Evolutionary conservation across 352 stramenopile genomes (phyloP).

Genomic region (Pythium brachiatum): DNA sequence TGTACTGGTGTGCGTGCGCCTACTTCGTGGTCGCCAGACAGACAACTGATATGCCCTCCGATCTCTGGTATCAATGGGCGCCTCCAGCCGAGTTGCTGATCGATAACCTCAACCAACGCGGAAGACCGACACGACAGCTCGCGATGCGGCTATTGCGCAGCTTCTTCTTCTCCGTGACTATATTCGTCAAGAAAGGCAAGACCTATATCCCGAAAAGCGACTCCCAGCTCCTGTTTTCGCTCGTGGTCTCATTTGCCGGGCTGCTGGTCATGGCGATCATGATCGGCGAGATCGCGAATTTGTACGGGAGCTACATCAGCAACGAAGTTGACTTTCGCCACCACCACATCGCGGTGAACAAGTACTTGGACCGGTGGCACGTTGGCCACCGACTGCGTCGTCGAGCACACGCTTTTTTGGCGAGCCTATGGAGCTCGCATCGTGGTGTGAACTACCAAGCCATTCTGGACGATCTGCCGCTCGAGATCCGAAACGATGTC

Average conservation of each 20-base stretch:
- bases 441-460: slow-evolving; percentile 54
- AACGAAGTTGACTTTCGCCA: slow-evolving; percentile 68
- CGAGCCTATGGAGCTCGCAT: slow-evolving; percentile 56
- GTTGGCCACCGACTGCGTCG: slow-evolving; percentile 36
- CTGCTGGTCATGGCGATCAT: slow-evolving; percentile 49
- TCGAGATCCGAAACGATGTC: slow-evolving; percentile 47
- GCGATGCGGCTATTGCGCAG: slow-evolving; percentile 37
- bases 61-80: slow-evolving; percentile 41
- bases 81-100: slow-evolving; percentile 25
- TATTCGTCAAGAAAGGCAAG: slow-evolving; percentile 46
- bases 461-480: slow-evolving; percentile 54
- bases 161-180: slow-evolving; percentile 45
- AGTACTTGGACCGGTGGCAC: slow-evolving; percentile 46
- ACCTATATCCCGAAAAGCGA: slow-evolving; percentile 30
- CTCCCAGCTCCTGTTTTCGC: slow-evolving; percentile 36
- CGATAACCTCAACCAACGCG: neutral
- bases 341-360: slow-evolving; percentile 49
- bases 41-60: slow-evolving; percentile 2
- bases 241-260: slow-evolving; percentile 39
- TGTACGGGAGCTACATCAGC: slow-evolving; percentile 56
- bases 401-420: slow-evolving; percentile 47
- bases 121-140: slow-evolving; percentile 6
- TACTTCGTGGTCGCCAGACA: slow-evolving; percentile 36
- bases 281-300: slow-evolving; percentile 45
- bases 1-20: slow-evolving; percentile 53